Percentiles rank a stretch among this genome's conserved stretches.
These are phyloP conservation scores for Phytophthora idaei DNA, from an alignment of 352 stramenopile species.

Conservation along the genomic window DNA sequence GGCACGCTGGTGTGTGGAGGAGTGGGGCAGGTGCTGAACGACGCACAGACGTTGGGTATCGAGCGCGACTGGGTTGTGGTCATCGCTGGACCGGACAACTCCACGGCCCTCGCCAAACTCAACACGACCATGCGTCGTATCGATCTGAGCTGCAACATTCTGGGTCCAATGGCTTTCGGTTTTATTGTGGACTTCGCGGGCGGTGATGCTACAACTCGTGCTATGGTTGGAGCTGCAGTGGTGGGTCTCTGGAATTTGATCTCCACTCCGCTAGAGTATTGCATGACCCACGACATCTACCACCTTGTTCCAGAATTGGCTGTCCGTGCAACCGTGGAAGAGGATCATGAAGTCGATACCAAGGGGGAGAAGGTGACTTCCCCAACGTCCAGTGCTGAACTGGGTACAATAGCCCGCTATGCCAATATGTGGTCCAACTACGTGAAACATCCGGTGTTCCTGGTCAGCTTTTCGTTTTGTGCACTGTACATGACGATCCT, in stretches of 20 bases:
- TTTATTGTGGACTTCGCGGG: slow-evolving; percentile 85
- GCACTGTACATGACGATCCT: slow-evolving; percentile 70
- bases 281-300: slow-evolving; percentile 76
- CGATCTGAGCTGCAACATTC: slow-evolving; percentile 80
- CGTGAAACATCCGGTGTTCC: slow-evolving; percentile 56
- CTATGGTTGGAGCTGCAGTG: slow-evolving; percentile 63
- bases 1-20: slow-evolving; percentile 68
- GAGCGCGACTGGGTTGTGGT: slow-evolving; percentile 91
- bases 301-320: slow-evolving; percentile 52
- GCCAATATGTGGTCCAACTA: slow-evolving; percentile 50
- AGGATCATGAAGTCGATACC: slow-evolving; percentile 20
- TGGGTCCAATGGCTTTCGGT: slow-evolving; percentile 75
- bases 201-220: slow-evolving; percentile 58
- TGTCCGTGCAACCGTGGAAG: slow-evolving; percentile 35
- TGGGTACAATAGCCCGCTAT: slow-evolving; percentile 36
- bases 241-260: slow-evolving; percentile 84
- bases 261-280: slow-evolving; percentile 78
- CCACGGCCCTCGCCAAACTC: slow-evolving; percentile 51
- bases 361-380: slow-evolving; percentile 12
- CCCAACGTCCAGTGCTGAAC: slow-evolving; percentile 12
- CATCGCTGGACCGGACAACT: slow-evolving; percentile 57
- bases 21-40: slow-evolving; percentile 75
- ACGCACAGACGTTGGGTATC: slow-evolving; percentile 77
- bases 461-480: slow-evolving; percentile 60
- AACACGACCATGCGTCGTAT: slow-evolving; percentile 87